Conservation (phyloP, 192 early-diverging fungal species). For the Backusella parvicylindrica region DNA sequence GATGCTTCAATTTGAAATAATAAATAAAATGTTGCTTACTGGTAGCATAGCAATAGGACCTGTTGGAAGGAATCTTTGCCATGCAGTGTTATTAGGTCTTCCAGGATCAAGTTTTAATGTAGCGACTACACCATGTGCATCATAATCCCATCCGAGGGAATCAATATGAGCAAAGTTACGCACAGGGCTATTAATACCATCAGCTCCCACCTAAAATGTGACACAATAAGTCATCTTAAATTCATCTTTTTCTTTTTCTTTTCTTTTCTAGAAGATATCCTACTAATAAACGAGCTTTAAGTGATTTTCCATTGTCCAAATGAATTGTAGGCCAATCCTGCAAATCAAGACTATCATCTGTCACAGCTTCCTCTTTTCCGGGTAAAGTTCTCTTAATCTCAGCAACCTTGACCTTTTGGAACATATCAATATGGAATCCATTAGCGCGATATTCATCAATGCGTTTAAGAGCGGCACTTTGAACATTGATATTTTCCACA, state of each 20-base stretch:
- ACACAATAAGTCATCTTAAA: not conserved
- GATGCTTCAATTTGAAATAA: not conserved
- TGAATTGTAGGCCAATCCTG: slow-evolving; percentile 74
- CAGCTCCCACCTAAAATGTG: slow-evolving; percentile 69
- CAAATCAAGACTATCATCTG: slow-evolving; percentile 19
- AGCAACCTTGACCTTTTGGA: slow-evolving; percentile 68
- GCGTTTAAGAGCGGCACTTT: slow-evolving; percentile 60
- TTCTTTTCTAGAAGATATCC: not conserved
- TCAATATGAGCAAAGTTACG: slow-evolving; percentile 80
- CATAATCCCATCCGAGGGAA: slow-evolving; percentile 84
- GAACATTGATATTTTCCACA: slow-evolving; percentile 84
- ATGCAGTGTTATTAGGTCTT: slow-evolving; percentile 67
- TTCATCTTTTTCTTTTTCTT: not conserved
- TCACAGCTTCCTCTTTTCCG: not conserved
- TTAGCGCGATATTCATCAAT: slow-evolving; percentile 31
- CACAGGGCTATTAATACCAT: slow-evolving; percentile 85
- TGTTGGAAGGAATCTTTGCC: slow-evolving; percentile 92
- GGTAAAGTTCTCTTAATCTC: slow-evolving; percentile 36
- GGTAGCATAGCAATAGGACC: slow-evolving; percentile 94
- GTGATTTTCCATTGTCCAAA: slow-evolving; percentile 59
- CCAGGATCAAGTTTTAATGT: slow-evolving; percentile 63
- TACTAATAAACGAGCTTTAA: slow-evolving; percentile 75
- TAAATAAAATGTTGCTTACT: slow-evolving; percentile 37
- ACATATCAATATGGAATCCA: slow-evolving; percentile 53
- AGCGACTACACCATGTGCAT: slow-evolving; percentile 82